A percentile compares a stretch with the other conserved stretches of the same genome.
These are phyloP conservation scores for Lophium mytilinum DNA, from an alignment of 495 filamentous ascomycete genomes.

Conservation along the genomic window DNA sequence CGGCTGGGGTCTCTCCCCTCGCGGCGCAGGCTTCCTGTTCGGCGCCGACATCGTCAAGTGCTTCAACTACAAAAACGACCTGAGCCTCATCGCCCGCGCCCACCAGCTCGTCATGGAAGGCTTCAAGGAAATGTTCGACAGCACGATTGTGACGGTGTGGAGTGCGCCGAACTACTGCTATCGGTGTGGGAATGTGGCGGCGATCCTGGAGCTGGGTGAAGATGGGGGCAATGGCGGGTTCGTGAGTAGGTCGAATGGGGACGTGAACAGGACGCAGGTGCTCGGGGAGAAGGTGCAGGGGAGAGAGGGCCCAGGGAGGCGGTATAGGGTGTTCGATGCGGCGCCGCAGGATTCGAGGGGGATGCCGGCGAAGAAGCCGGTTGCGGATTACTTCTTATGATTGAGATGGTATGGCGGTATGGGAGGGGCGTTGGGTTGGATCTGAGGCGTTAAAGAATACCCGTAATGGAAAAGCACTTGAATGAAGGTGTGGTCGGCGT, in stretches of 20 bases:
- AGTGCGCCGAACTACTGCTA: constrained; percentile 98
- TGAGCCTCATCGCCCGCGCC: constrained; percentile 84
- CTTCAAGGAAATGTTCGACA: constrained; percentile 98
- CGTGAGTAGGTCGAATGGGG: constrained; percentile 71
- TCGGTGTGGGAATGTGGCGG: constrained; percentile 93
- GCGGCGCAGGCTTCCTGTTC: constrained; percentile 93
- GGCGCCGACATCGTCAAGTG: constrained; percentile 91
- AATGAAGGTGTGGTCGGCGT: no score
- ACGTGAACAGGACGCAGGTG: constrained; percentile 37
- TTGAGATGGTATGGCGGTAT: neutral
- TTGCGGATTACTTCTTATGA: constrained; percentile 89
- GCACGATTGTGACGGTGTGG: constrained; percentile 93
- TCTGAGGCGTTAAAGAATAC: no score
- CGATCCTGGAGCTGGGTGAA: constrained; percentile 86
- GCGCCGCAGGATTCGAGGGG: constrained; percentile 93
- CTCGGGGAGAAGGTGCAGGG: constrained; percentile 36
- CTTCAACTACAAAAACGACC: constrained; percentile 89
- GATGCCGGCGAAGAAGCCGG: constrained; percentile 98
- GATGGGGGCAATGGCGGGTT: constrained; percentile 70
- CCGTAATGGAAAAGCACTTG: no score
- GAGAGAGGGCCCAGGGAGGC: constrained; percentile 67
- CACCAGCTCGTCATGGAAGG: constrained; percentile 99
- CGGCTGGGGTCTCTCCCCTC: constrained; percentile 91
- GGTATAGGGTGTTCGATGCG: constrained; percentile 94
- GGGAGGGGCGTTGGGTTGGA: no score